Percentiles rank a stretch among this genome's conserved stretches.
phyloP scores from a whole-genome alignment of 768 basidiomycete species.

The Auricularia sp. region DNA sequence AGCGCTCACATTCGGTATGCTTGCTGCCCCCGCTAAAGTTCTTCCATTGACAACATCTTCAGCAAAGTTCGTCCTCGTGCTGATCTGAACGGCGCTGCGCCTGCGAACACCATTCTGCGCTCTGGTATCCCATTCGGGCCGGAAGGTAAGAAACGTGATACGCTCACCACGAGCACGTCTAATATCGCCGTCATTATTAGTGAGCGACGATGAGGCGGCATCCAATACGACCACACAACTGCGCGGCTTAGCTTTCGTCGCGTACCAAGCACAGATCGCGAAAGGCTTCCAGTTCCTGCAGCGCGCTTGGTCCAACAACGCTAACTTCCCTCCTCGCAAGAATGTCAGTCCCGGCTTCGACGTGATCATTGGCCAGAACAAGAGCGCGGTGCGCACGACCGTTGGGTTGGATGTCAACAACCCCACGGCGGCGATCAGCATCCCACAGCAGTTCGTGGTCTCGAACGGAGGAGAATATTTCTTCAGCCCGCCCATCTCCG shows the following conservation, averaged over 20 bases:
- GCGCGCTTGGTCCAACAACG: conserved; percentile 1
- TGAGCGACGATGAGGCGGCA: background rate
- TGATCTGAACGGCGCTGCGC: background rate
- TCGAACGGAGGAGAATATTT: conserved; percentile 43
- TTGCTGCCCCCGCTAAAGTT: background rate
- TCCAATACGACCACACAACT: conserved; percentile 3
- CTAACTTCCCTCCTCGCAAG: background rate
- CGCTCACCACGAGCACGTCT: background rate
- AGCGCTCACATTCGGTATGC: conserved; percentile 16
- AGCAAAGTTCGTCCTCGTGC: conserved; percentile 34
- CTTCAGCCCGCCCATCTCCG: conserved; percentile 40
- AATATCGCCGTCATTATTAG: background rate
- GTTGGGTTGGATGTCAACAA: background rate
- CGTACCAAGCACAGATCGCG: conserved; percentile 28
- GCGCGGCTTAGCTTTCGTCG: conserved; percentile 22
- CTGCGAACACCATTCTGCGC: conserved; percentile 19
- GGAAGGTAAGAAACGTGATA: conserved; percentile 16
- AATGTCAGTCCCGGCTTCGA: background rate
- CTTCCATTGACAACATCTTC: background rate
- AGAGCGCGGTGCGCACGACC: background rate
- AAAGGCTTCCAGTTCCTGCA: conserved; percentile 29
- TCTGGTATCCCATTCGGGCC: conserved; percentile 29
- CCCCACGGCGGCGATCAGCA: background rate
- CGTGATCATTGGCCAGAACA: background rate
- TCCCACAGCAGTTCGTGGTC: conserved; percentile 1